These are phyloP conservation scores for Rehmannia glutinosa DNA, from an alignment of 257 asterid genomes.

Conservation along the genomic window DNA sequence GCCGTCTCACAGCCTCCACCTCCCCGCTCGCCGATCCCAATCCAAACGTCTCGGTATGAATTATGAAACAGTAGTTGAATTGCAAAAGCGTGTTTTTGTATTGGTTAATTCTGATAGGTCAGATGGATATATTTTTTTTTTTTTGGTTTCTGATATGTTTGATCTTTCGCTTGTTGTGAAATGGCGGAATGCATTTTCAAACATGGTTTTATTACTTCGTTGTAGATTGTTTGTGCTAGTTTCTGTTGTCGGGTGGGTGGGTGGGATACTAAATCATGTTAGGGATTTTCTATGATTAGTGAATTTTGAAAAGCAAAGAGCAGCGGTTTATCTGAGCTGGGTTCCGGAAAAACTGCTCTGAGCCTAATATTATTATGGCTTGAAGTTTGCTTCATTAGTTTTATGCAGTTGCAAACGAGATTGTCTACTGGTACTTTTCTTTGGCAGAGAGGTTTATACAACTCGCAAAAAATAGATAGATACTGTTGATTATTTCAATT, in stretches of 20 bases:
- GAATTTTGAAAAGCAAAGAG: too few relatives aligned
- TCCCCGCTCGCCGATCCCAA: conserved; percentile 38
- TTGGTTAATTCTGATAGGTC: background rate
- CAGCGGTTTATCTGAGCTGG: too few relatives aligned
- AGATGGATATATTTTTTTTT: background rate
- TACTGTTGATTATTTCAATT: too few relatives aligned
- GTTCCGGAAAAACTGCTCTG: too few relatives aligned
- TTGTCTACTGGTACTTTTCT: too few relatives aligned
- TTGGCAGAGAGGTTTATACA: too few relatives aligned
- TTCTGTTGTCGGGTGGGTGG: background rate
- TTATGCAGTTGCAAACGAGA: too few relatives aligned
- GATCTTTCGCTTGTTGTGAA: background rate
- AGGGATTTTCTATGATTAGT: too few relatives aligned
- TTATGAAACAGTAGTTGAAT: background rate
- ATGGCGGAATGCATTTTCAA: background rate
- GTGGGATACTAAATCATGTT: background rate
- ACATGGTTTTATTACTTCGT: background rate
- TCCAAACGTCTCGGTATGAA: conserved; percentile 43
- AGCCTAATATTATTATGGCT: too few relatives aligned
- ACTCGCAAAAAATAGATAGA: too few relatives aligned
- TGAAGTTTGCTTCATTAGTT: too few relatives aligned
- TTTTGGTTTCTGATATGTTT: background rate
- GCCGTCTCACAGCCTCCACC: conserved; percentile 27
- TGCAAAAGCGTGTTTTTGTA: background rate
- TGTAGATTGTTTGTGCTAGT: too few relatives aligned